Evolutionary conservation across 1,139 yeast species (phyloP).

Genomic region (Protomyces pachydermus): DNA sequence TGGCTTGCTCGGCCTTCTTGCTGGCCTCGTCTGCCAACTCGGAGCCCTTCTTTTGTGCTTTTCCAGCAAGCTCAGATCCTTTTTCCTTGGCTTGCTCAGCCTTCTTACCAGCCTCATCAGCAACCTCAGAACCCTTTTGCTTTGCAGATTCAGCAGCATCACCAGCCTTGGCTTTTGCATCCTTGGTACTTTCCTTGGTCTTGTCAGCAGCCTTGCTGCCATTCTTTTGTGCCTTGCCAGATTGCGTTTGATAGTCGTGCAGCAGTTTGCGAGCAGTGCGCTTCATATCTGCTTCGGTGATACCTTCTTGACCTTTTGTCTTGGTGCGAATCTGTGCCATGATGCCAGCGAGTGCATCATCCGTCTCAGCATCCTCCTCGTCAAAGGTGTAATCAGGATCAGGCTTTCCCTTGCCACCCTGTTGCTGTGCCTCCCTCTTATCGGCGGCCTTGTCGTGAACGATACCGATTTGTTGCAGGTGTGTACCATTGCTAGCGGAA

Average conservation of each 20-base stretch:
- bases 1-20: not conserved
- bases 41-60: not conserved
- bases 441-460: conserved; percentile 4
- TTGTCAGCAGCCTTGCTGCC: conserved; percentile 18
- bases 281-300: conserved; percentile 10
- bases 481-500: not conserved
- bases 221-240: not conserved
- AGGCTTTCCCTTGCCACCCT: conserved; percentile 1
- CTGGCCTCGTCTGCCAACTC: conserved; percentile 24
- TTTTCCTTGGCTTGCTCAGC: not conserved
- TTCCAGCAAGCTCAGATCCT: not conserved
- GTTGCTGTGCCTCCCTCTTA: not conserved
- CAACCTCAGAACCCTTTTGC: not conserved
- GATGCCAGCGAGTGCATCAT: not conserved
- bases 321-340: conserved; percentile 1
- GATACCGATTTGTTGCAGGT: conserved; percentile 8
- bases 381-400: not conserved
- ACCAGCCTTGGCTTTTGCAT: conserved; percentile 20
- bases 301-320: conserved; percentile 7
- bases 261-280: conserved; percentile 10
- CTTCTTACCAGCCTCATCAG: not conserved
- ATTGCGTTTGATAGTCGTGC: not conserved
- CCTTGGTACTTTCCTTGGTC: conserved; percentile 14
- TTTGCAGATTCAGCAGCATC: not conserved
- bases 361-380: not conserved